Evolutionary conservation across 73 alveolate species (phyloP).

Genomic region (Halteria grandinella): DNA sequence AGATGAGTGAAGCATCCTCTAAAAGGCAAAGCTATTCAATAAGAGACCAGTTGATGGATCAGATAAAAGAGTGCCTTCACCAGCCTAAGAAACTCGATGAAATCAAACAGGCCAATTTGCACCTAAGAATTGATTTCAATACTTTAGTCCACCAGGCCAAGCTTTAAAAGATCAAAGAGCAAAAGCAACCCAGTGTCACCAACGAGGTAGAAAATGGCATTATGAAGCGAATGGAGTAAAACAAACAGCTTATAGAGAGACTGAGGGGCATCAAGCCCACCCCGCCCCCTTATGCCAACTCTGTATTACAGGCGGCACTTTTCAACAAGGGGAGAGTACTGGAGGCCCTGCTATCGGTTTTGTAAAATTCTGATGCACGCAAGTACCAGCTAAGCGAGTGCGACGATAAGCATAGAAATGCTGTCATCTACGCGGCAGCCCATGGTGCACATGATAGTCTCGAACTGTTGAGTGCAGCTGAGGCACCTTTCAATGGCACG

Average conservation of each 20-base stretch:
- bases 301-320: conserved; percentile 37
- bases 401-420: conserved; percentile 51
- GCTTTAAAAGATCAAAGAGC: conserved; percentile 9
- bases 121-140: conserved; percentile 15
- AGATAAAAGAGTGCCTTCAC: too few species aligned
- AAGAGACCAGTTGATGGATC: too few species aligned
- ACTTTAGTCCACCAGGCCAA: conserved; percentile 30
- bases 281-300: conserved; percentile 46
- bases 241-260: conserved; percentile 18
- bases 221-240: conserved; percentile 30
- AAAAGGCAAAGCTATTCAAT: too few species aligned
- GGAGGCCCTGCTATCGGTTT: conserved; percentile 52
- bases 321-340: conserved; percentile 33
- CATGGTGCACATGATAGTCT: conserved; percentile 28
- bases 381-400: background rate
- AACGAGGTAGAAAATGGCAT: conserved; percentile 10
- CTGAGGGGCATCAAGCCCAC: conserved; percentile 5
- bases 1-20: too few species aligned
- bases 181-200: conserved; percentile 2
- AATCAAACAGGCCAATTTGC: too few species aligned
- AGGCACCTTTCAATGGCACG: conserved; percentile 15
- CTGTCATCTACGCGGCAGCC: conserved; percentile 36
- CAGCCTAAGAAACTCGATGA: too few species aligned
- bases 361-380: conserved; percentile 18
- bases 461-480: conserved; percentile 32